Conservation (phyloP, 2,329 filamentous ascomycete species). For the Fusarium sp. region DNA sequence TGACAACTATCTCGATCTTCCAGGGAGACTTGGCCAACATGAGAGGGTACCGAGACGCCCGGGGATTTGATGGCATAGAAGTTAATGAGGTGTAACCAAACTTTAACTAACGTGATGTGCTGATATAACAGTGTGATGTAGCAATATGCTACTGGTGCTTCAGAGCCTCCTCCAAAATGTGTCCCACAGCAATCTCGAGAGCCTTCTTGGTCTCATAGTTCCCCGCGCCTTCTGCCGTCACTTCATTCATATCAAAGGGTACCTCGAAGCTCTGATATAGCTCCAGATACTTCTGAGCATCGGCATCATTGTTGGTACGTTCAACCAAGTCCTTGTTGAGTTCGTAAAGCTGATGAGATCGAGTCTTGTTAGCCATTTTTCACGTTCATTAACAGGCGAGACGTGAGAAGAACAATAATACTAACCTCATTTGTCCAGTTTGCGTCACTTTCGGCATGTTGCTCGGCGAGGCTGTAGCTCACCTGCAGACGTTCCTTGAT, state of each 20-base stretch:
- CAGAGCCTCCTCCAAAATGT: neutral
- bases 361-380: neutral
- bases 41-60: too few relatives aligned
- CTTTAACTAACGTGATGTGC: too few relatives aligned
- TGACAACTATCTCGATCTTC: too few relatives aligned
- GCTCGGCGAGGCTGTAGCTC: neutral
- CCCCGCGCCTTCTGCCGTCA: neutral
- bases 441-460: neutral
- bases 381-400: neutral
- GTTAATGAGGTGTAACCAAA: neutral
- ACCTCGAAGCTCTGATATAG: neutral
- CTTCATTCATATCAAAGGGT: neutral
- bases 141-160: neutral
- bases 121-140: neutral
- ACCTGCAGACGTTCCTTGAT: neutral
- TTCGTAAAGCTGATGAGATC: neutral
- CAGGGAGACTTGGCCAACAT: too few relatives aligned
- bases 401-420: neutral
- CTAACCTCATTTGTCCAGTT: neutral
- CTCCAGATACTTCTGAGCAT: neutral
- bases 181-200: neutral
- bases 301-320: neutral
- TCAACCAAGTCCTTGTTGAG: neutral
- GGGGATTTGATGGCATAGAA: neutral
- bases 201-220: neutral